phyloP scores from a whole-genome alignment of 192 early-diverging fungal species.

The Jimgerdemannia flammicorona region DNA sequence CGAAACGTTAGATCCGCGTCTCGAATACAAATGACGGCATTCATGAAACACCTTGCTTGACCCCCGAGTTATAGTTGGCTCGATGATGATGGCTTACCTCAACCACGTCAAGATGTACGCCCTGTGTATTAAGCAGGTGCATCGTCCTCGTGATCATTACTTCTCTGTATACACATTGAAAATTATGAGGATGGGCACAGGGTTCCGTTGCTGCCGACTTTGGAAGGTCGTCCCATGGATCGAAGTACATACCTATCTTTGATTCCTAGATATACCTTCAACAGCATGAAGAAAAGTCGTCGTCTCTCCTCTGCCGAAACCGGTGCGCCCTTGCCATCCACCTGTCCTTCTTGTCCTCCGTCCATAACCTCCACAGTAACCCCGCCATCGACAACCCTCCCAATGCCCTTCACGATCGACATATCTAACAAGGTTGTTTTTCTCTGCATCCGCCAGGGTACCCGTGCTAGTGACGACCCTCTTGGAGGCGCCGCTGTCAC shows the following conservation, averaged over 20 bases:
- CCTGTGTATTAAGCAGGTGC: slow-evolving; percentile 49
- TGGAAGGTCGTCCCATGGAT: background rate
- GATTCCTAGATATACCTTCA: slow-evolving; percentile 45
- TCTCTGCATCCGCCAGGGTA: background rate
- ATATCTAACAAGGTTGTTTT: background rate
- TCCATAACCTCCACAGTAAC: background rate
- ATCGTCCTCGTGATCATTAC: slow-evolving; percentile 25
- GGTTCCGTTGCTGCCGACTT: no score
- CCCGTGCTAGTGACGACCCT: background rate
- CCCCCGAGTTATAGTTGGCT: no score
- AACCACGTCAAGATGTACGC: slow-evolving; percentile 42
- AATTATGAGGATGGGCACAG: no score
- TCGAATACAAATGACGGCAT: no score
- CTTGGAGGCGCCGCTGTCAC: slow-evolving; percentile 6
- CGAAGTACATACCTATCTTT: slow-evolving; percentile 30
- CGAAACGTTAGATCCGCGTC: no score
- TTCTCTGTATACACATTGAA: background rate
- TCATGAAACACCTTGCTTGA: no score
- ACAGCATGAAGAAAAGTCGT: slow-evolving; percentile 39
- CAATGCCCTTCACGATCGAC: background rate
- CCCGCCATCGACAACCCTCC: background rate
- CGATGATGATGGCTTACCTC: slow-evolving; percentile 44
- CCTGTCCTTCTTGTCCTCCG: background rate
- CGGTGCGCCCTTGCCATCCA: slow-evolving; percentile 5
- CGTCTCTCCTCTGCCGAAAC: slow-evolving; percentile 15